phyloP scores from a whole-genome alignment of 768 basidiomycete genomes.

The Termitomyces sp. region DNA sequence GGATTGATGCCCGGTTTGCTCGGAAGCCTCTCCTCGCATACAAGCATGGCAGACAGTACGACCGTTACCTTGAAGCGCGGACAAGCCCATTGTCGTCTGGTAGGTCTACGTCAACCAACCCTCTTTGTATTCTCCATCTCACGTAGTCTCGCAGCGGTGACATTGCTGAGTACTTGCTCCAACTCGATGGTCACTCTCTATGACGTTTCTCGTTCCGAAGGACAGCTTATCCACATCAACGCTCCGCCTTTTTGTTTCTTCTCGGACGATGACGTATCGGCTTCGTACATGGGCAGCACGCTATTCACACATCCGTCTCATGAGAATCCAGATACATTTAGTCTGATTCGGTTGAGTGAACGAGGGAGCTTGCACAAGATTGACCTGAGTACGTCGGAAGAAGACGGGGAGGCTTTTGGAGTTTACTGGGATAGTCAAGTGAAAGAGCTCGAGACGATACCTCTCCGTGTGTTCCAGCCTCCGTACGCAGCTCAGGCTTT shows the following conservation, averaged over 20 bases:
- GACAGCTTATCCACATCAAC: slow-evolving; percentile 38
- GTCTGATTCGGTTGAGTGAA: slow-evolving; percentile 42
- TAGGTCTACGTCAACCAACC: slow-evolving; percentile 19
- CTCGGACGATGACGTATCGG: slow-evolving; percentile 18
- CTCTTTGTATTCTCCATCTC: neutral
- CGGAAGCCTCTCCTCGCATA: slow-evolving; percentile 53
- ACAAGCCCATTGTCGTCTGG: slow-evolving; percentile 29
- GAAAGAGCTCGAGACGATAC: slow-evolving; percentile 24
- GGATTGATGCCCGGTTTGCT: slow-evolving; percentile 64
- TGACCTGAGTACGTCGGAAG: slow-evolving; percentile 24
- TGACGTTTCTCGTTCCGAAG: slow-evolving; percentile 43
- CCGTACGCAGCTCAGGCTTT: slow-evolving; percentile 39
- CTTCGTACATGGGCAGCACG: slow-evolving; percentile 22
- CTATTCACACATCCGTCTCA: slow-evolving; percentile 27
- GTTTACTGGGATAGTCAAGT: slow-evolving; percentile 37
- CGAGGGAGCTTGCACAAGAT: slow-evolving; percentile 40
- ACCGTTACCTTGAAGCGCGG: slow-evolving; percentile 46
- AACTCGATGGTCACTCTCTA: slow-evolving; percentile 60
- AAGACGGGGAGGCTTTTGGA: slow-evolving; percentile 13
- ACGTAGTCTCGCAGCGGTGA: slow-evolving; percentile 33
- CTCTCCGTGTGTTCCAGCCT: slow-evolving; percentile 30
- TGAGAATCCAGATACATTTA: slow-evolving; percentile 17
- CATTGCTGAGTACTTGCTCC: slow-evolving; percentile 53
- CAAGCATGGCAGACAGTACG: slow-evolving; percentile 55
- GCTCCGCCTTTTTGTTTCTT: slow-evolving; percentile 40